A percentile compares a stretch with the other conserved stretches of the same genome.
Evolutionary conservation across 2,329 filamentous ascomycete genomes (phyloP).

Genomic region (Monosporascus sp.): DNA sequence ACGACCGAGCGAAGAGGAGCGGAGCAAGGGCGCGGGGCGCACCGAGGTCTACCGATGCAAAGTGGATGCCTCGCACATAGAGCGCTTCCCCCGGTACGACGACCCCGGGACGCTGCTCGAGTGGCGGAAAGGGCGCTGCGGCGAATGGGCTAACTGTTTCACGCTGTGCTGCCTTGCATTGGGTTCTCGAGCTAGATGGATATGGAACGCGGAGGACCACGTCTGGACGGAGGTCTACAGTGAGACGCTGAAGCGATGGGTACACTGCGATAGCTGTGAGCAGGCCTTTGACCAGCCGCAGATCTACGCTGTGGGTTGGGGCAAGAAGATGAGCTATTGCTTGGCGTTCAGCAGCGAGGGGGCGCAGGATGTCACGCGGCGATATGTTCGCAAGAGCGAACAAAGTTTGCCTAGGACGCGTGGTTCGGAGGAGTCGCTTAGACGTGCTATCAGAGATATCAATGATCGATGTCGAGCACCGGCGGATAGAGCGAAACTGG

Average conservation of each 20-base stretch:
- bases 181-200: slow-evolving; percentile 87
- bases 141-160: slow-evolving; percentile 98
- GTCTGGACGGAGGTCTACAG: slow-evolving; percentile 99
- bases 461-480: not conserved
- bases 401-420: slow-evolving; percentile 27
- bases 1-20: slow-evolving; percentile 81
- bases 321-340: slow-evolving; percentile 94
- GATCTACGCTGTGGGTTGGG: slow-evolving; percentile 92
- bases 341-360: slow-evolving; percentile 93
- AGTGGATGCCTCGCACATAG: slow-evolving; percentile 68
- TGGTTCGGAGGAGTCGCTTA: not conserved
- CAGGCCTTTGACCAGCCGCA: slow-evolving; percentile 92
- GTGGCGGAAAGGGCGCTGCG: slow-evolving; percentile 77
- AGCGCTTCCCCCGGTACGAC: slow-evolving; percentile 90
- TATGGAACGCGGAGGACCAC: slow-evolving; percentile 97
- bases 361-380: slow-evolving; percentile 59
- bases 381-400: slow-evolving; percentile 66
- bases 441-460: not conserved
- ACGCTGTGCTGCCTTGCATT: slow-evolving; percentile 95
- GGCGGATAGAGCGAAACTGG: not conserved
- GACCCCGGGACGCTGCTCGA: slow-evolving; percentile 92
- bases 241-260: slow-evolving; percentile 86
- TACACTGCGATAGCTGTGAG: slow-evolving; percentile 92
- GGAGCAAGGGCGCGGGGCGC: slow-evolving; percentile 75
- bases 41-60: slow-evolving; percentile 85